Percentiles rank a stretch among this genome's conserved stretches.
These are phyloP conservation scores for Blastomyces silverae DNA, from an alignment of 2,329 filamentous ascomycete genomes.

Conservation along the genomic window DNA sequence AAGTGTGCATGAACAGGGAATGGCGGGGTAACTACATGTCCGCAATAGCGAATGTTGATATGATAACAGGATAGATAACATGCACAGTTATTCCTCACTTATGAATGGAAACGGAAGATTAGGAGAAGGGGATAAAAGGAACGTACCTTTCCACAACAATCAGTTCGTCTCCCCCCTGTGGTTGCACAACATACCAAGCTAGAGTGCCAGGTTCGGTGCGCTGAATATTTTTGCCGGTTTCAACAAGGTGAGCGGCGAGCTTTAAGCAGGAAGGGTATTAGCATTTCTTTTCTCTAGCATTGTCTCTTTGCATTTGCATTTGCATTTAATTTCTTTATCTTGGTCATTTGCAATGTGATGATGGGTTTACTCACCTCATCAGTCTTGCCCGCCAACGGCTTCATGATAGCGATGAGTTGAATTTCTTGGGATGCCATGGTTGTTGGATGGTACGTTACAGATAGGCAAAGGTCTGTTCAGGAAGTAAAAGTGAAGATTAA, in stretches of 20 bases:
- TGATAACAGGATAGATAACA: too few relatives aligned
- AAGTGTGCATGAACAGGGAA: too few relatives aligned
- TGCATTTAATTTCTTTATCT: background rate
- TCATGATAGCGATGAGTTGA: slow-evolving; percentile 29
- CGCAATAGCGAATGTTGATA: too few relatives aligned
- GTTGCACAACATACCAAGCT: slow-evolving; percentile 28
- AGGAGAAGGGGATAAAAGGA: background rate
- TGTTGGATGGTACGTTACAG: background rate
- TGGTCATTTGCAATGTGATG: background rate
- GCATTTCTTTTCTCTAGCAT: background rate
- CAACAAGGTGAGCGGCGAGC: slow-evolving; percentile 26
- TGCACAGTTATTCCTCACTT: too few relatives aligned
- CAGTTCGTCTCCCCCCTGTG: slow-evolving; percentile 29
- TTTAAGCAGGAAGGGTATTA: slow-evolving; percentile 14
- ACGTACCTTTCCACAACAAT: slow-evolving; percentile 32
- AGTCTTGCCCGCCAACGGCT: slow-evolving; percentile 30
- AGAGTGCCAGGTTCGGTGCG: slow-evolving; percentile 31
- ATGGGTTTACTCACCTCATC: slow-evolving; percentile 26
- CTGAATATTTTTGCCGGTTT: slow-evolving; percentile 29
- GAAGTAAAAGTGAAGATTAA: too few relatives aligned
- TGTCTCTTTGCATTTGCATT: background rate
- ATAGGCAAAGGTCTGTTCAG: background rate
- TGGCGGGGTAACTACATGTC: too few relatives aligned
- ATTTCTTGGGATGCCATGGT: slow-evolving; percentile 29
- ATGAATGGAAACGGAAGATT: too few relatives aligned